Evolutionary conservation across 345 rosid species (phyloP).

Genomic region (Linum trigynum): DNA sequence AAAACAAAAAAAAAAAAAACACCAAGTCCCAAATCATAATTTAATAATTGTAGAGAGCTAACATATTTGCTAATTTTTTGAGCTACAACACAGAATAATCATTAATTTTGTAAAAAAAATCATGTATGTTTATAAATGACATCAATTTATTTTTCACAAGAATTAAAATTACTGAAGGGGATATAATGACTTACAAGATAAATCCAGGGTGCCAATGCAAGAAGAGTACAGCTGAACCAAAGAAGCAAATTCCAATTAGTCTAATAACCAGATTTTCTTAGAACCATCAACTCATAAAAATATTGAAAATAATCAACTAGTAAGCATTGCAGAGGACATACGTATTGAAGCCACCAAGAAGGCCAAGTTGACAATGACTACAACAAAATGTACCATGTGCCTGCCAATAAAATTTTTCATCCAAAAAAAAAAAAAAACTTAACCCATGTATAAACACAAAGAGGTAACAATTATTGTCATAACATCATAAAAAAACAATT

Average conservation of each 20-base stretch:
- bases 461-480: too few relatives aligned
- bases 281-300: neutral
- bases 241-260: slow-evolving; percentile 11
- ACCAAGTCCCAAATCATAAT: neutral
- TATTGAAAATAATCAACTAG: neutral
- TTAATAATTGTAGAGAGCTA: too few relatives aligned
- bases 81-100: too few relatives aligned
- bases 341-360: slow-evolving; percentile 46
- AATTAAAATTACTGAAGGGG: neutral
- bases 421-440: neutral
- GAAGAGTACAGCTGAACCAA: slow-evolving; percentile 39
- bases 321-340: slow-evolving; percentile 12
- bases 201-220: slow-evolving; percentile 65
- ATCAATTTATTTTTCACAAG: too few relatives aligned
- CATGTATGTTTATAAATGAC: too few relatives aligned
- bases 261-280: slow-evolving; percentile 3
- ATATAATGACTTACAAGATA: slow-evolving; percentile 34
- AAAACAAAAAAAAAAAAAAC: slow-evolving; percentile 6
- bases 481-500: too few relatives aligned
- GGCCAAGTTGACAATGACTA: slow-evolving; percentile 36
- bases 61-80: too few relatives aligned
- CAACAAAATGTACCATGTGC: slow-evolving; percentile 33
- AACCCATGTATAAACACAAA: neutral
- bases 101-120: too few relatives aligned
- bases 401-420: slow-evolving; percentile 14